phyloP scores from a whole-genome alignment of 169 alveolate species.

The Plasmodium knowlesi region DNA sequence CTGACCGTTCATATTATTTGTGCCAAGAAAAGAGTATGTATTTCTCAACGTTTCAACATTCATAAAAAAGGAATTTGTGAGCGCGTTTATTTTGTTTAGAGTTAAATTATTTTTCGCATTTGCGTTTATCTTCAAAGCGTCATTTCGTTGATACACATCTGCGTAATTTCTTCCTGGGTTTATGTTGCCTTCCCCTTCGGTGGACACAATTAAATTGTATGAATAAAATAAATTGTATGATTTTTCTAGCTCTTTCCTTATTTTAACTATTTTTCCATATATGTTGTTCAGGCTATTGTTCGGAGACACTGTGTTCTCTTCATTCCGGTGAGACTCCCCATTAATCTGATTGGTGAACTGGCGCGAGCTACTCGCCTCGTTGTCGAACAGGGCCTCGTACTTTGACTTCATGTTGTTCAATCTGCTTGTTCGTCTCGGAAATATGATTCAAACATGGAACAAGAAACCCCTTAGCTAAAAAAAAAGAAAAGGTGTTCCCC shows the following conservation, averaged over 20 bases:
- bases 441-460: neutral
- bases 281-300: constrained; percentile 18
- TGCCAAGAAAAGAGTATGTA: constrained; percentile 37
- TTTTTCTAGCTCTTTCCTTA: constrained; percentile 64
- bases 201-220: constrained; percentile 35
- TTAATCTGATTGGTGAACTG: neutral
- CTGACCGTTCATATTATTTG: constrained; percentile 39
- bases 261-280: constrained; percentile 47
- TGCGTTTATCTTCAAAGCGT: neutral
- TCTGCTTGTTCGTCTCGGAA: constrained; percentile 1
- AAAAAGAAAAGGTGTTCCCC: neutral
- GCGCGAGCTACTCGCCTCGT: neutral
- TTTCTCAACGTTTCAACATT: constrained; percentile 56
- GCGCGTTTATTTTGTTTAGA: constrained; percentile 61
- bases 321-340: neutral
- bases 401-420: constrained; percentile 21
- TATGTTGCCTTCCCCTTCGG: constrained; percentile 1
- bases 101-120: constrained; percentile 52
- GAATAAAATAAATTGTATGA: constrained; percentile 59
- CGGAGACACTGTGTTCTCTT: neutral
- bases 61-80: constrained; percentile 67
- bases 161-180: neutral
- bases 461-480: neutral
- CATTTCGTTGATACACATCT: constrained; percentile 24
- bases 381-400: constrained; percentile 34